These are phyloP conservation scores for Vicia faba DNA, from an alignment of 306 rosid genomes.

Conservation along the genomic window DNA sequence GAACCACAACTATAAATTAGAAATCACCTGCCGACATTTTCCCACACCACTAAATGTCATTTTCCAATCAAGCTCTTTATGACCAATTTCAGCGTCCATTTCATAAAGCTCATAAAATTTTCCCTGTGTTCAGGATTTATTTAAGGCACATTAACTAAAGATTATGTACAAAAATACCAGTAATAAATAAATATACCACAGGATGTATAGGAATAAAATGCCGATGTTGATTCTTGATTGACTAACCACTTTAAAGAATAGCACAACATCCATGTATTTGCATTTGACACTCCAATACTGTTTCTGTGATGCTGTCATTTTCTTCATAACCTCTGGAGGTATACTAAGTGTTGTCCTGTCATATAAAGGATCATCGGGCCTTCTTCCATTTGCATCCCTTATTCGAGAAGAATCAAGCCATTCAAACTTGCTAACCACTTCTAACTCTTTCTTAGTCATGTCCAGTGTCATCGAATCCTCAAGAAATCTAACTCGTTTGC, in stretches of 20 bases:
- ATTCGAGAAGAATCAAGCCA: conserved; percentile 88
- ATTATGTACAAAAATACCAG: neutral
- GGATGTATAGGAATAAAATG: neutral
- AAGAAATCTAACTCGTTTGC: conserved; percentile 66
- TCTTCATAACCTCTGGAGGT: conserved; percentile 76
- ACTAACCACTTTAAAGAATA: conserved; percentile 98
- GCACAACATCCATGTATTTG: conserved; percentile 86
- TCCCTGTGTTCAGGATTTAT: conserved; percentile 58
- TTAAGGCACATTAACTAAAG: conserved; percentile 31
- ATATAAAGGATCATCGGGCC: conserved; percentile 65
- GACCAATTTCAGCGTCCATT: conserved; percentile 95
- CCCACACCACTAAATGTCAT: conserved; percentile 95
- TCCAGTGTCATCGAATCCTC: conserved; percentile 47
- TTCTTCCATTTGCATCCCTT: conserved; percentile 75
- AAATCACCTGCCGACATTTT: conserved; percentile 91
- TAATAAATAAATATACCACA: conserved; percentile 15
- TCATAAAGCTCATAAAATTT: conserved; percentile 97
- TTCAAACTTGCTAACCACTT: conserved; percentile 74
- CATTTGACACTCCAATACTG: conserved; percentile 94
- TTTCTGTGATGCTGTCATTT: conserved; percentile 90
- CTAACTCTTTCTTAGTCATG: conserved; percentile 52
- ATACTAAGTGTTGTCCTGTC: conserved; percentile 70
- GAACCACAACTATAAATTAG: neutral
- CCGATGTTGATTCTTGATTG: conserved; percentile 29
- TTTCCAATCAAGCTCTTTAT: conserved; percentile 99